Base-by-base conservation (phyloP, 208 protist genomes). In the Crithidia bombi region DNA sequence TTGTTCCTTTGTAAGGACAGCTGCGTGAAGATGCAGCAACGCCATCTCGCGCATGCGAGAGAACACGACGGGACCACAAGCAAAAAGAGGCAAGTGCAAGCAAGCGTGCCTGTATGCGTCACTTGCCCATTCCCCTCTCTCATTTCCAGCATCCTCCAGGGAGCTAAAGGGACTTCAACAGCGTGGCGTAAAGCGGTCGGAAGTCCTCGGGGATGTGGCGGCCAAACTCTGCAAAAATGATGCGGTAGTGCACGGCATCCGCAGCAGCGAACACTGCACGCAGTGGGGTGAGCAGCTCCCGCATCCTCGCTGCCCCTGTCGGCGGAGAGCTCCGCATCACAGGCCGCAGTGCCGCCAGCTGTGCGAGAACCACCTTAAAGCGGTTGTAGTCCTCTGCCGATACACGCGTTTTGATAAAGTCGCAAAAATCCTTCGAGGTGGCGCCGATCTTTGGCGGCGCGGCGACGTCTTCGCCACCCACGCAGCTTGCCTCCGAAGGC, bases 351-450 rank as follows among this genome's bases (percentile, higher is more conserved):
- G 56, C 50, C 10, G 87, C 87, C 43, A 96, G 84, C 35, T 86
- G 67, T 28, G 67, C 70, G 33, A 96, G 74, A 15, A 69, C 63
- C 3, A 70, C 72, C 30, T 82, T 81, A 59, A 96, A 96, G 23
- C 39, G 32, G 33, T 84, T 70, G 68, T 96, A 96, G 28, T 65
- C 56, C 26, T 69, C 72, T 15, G 66, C 75, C 1, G 73, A 46
- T 12, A 96, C 70, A 21, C 72, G 81, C 15, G 65, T 59, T 65
- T 92, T 93, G 10, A 96, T 57, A 79, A 86, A 94, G 12, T 83
- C 76, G 76, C 91, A 94, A 74, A 94, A 94, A 66, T 96, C 87
- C 59, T 81, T 85, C 11, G 91, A 92, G 2, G 78, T 86, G 11
- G 71, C 44, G 17, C 86, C 91, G 7, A 91, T 30, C 1, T 65